Evolutionary conservation across 2,329 filamentous ascomycete species (phyloP), one percentile per base, ranked within the genome.

Genomic region (Thelonectria blattea): DNA sequence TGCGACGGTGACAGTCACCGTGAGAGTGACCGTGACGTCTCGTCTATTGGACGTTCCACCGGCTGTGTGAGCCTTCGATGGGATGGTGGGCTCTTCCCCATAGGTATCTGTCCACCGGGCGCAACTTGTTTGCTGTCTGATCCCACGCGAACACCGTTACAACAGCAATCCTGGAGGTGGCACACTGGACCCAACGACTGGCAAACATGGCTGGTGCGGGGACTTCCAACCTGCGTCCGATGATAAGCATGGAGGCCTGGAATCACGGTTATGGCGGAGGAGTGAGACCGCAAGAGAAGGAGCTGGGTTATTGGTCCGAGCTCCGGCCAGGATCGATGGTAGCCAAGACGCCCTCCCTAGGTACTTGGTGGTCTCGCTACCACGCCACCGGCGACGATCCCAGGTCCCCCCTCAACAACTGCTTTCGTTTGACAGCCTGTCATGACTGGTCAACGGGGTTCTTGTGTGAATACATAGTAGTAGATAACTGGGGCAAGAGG

Each of bases 301-400:
- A 30, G 27, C 27, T 24, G 18, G 43, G 43, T 32, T 12, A 27
- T 55, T 52, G 42, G 39, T 32, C 22, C 37, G 49, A 56, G 58
- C 18, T 18, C 48, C 12, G 49, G 45, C 50, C 42, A 47, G 57
- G 61, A 49, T 60, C 37, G 42, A 48, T 24, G 45, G 20, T 43
- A 48, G 52, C 42, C 22, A 11, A 52, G 32, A 32, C 39, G n/a
- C 45, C 46, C 41, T 30, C 22, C n/a, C 30, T 24, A 24, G 22
- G 22, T 52, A 37, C 22, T 56, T 58, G 55, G 51, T 50, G 50
- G 61, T 61, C 58, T 55, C 55, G 53, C 58, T 64, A 64, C 61
- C 61, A 53, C 52, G 53, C 49, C 45, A 51, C 50, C 52, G 55
- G 61, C 55, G 56, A 61, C 58, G 61, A 64, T 61, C 54, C 39